phyloP scores from a whole-genome alignment of 116 monocot genomes.

The Posidonia oceanica region DNA sequence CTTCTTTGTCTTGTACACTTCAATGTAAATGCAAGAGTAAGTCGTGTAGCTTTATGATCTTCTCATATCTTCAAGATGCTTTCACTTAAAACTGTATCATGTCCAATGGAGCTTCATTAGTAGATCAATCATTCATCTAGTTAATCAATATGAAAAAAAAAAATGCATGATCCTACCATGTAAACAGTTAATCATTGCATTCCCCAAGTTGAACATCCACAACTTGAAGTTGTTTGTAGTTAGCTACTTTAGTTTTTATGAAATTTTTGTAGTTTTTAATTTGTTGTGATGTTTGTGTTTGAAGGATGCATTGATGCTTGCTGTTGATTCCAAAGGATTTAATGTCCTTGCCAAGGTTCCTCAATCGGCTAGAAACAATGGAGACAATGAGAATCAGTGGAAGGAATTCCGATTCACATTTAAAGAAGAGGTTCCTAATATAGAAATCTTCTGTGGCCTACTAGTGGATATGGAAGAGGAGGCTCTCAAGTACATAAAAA shows the following conservation, averaged over 20 bases:
- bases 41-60: conserved; percentile 6
- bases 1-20: conserved; percentile 74
- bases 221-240: no score
- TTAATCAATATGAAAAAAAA: no score
- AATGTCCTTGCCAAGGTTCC: conserved; percentile 67
- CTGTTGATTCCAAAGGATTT: conserved; percentile 61
- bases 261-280: background rate
- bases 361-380: background rate
- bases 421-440: conserved; percentile 50
- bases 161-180: no score
- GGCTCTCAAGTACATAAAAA: conserved; percentile 54
- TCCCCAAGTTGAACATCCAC: no score
- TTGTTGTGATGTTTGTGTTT: background rate
- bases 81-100: background rate
- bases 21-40: conserved; percentile 58
- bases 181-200: no score
- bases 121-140: no score
- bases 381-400: conserved; percentile 32
- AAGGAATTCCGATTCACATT: conserved; percentile 85
- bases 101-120: no score
- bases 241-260: no score
- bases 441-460: conserved; percentile 53
- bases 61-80: background rate
- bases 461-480: conserved; percentile 81
- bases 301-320: conserved; percentile 76